These are phyloP conservation scores for Calocera viscosa DNA, from an alignment of 768 basidiomycete genomes.

Conservation along the genomic window DNA sequence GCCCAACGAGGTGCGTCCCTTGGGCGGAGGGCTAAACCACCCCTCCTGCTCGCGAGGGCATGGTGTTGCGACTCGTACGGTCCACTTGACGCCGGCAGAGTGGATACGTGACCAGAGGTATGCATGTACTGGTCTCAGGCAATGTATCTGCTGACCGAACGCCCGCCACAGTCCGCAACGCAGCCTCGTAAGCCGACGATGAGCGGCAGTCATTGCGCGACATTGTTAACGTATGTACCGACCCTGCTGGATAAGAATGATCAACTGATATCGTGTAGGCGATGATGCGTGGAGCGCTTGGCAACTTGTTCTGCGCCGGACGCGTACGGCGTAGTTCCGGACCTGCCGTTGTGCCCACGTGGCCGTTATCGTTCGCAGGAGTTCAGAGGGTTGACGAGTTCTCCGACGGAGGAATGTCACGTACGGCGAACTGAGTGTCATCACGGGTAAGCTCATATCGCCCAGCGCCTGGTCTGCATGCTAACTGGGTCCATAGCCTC, in stretches of 20 bases:
- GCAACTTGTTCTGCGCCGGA: not conserved
- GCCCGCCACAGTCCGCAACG: no score
- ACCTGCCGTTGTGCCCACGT: not conserved
- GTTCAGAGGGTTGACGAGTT: slow-evolving; percentile 1
- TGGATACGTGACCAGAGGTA: not conserved
- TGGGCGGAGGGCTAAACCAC: not conserved
- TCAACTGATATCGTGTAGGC: no score
- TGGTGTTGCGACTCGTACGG: not conserved
- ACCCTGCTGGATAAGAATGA: no score
- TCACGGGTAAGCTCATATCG: no score
- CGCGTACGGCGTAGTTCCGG: not conserved
- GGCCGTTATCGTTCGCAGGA: not conserved
- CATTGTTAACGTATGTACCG: no score
- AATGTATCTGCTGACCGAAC: no score
- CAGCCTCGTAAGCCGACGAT: no score
- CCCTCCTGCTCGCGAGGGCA: slow-evolving; percentile 4
- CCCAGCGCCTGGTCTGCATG: no score
- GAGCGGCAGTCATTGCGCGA: no score
- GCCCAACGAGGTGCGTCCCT: not conserved
- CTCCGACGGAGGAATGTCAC: slow-evolving; percentile 2
- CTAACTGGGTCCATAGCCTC: no score
- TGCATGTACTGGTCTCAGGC: not conserved
- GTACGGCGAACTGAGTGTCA: not conserved
- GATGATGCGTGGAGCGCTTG: not conserved
- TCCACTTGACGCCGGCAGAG: not conserved